Conservation (phyloP, 768 basidiomycete species). For the Psilocybe subaeruginosa region DNA sequence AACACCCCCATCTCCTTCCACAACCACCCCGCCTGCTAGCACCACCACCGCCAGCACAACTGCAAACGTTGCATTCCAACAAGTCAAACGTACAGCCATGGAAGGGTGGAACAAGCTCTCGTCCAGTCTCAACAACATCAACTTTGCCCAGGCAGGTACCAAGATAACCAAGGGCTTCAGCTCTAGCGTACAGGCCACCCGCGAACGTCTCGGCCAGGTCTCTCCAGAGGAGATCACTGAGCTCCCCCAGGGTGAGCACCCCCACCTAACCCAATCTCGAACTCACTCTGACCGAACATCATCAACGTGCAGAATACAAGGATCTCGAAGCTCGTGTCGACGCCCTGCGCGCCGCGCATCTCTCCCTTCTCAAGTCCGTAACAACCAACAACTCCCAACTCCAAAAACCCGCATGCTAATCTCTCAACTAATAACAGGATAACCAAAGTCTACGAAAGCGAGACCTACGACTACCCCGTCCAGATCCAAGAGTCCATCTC, state of each 20-base stretch:
- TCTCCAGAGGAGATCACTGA: constrained; percentile 94
- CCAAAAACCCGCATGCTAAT: neutral
- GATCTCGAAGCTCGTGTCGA: constrained; percentile 96
- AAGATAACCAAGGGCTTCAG: constrained; percentile 81
- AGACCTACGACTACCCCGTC: constrained; percentile 88
- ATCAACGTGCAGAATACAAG: constrained; percentile 75
- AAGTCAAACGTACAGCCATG: constrained; percentile 37
- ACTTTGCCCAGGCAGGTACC: constrained; percentile 74
- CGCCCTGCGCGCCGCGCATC: constrained; percentile 80
- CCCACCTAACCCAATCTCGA: neutral
- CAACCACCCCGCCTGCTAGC: neutral
- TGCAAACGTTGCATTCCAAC: constrained; percentile 10
- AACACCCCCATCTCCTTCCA: neutral
- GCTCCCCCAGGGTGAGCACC: constrained; percentile 74
- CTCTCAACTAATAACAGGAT: constrained; percentile 50
- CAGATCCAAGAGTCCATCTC: constrained; percentile 67
- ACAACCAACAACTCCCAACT: neutral
- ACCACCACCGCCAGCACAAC: neutral
- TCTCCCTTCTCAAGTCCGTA: constrained; percentile 75
- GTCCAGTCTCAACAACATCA: constrained; percentile 62
- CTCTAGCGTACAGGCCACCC: constrained; percentile 83
- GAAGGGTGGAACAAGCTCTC: constrained; percentile 72
- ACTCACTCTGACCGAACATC: too few relatives aligned
- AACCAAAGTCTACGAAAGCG: constrained; percentile 85
- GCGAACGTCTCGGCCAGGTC: constrained; percentile 87